phyloP scores from a whole-genome alignment of 2,329 filamentous ascomycete species.

The Ophiostoma tasmaniense region DNA sequence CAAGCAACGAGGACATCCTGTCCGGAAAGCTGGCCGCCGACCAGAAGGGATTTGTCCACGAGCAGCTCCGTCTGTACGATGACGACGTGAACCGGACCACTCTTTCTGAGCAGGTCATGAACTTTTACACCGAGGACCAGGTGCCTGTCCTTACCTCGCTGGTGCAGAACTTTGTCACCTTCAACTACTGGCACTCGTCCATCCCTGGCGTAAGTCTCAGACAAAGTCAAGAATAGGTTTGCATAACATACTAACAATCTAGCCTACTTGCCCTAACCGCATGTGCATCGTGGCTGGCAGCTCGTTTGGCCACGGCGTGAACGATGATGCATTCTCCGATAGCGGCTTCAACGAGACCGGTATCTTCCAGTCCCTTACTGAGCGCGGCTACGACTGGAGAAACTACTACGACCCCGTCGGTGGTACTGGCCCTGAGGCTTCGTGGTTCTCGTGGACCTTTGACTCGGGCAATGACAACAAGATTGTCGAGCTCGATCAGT shows the following conservation, averaged over 20 bases:
- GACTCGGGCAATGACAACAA: conserved; percentile 29
- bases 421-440: conserved; percentile 33
- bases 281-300: conserved; percentile 27
- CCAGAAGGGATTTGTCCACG: conserved; percentile 33
- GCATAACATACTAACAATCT: not conserved
- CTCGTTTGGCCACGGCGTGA: conserved; percentile 26
- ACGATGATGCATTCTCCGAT: conserved; percentile 23
- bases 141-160: conserved; percentile 33
- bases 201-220: conserved; percentile 32
- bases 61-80: conserved; percentile 32
- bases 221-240: not conserved
- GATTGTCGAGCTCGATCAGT: conserved; percentile 28
- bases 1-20: conserved; percentile 27
- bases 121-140: conserved; percentile 37
- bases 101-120: conserved; percentile 32
- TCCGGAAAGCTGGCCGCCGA: conserved; percentile 17
- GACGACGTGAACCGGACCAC: conserved; percentile 27
- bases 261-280: conserved; percentile 37
- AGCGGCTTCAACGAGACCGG: conserved; percentile 26
- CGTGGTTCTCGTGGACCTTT: conserved; percentile 36
- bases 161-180: conserved; percentile 35
- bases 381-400: conserved; percentile 34
- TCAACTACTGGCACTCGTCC: conserved; percentile 38
- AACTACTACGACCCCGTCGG: conserved; percentile 34
- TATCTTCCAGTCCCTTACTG: conserved; percentile 36